phyloP scores from a whole-genome alignment of 192 early-diverging fungal genomes.

The Chytriomyces sp. region DNA sequence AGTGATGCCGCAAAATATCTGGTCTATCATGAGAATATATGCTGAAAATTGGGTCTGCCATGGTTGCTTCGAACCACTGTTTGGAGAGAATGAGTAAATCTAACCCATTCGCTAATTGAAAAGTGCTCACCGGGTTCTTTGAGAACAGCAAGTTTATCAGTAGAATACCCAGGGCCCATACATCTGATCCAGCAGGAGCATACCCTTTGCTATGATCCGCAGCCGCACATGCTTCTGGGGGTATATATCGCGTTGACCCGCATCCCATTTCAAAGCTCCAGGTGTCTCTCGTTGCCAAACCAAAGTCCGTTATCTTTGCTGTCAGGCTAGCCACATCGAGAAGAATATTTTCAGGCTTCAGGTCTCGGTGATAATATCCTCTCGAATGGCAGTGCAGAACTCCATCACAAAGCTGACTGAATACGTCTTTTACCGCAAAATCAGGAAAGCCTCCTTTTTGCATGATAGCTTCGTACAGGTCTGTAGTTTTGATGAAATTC shows the following conservation, averaged over 20 bases:
- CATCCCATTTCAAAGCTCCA: constrained; percentile 84
- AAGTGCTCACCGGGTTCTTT: constrained; percentile 63
- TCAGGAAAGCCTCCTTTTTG: constrained; percentile 32
- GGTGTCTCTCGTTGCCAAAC: constrained; percentile 77
- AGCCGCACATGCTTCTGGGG: constrained; percentile 65
- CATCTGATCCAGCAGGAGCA: constrained; percentile 67
- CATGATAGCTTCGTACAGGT: constrained; percentile 54
- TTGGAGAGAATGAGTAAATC: background rate
- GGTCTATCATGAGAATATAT: constrained; percentile 45
- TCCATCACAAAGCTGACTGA: constrained; percentile 78
- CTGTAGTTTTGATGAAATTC: constrained; percentile 3
- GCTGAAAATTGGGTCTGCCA: constrained; percentile 76
- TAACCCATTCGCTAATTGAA: background rate
- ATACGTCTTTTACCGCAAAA: constrained; percentile 48
- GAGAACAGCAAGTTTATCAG: constrained; percentile 75
- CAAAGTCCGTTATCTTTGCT: constrained; percentile 90
- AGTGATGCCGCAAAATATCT: constrained; percentile 38
- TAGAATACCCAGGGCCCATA: constrained; percentile 82
- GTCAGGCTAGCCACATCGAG: constrained; percentile 34
- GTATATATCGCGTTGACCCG: constrained; percentile 89
- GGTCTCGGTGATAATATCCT: constrained; percentile 90
- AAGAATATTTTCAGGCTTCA: constrained; percentile 90
- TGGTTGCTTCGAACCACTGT: constrained; percentile 55
- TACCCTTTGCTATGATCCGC: constrained; percentile 57
- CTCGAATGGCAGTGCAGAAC: constrained; percentile 72